These are phyloP conservation scores for Amanita exitialis DNA, from an alignment of 768 basidiomycete species.

Conservation along the genomic window DNA sequence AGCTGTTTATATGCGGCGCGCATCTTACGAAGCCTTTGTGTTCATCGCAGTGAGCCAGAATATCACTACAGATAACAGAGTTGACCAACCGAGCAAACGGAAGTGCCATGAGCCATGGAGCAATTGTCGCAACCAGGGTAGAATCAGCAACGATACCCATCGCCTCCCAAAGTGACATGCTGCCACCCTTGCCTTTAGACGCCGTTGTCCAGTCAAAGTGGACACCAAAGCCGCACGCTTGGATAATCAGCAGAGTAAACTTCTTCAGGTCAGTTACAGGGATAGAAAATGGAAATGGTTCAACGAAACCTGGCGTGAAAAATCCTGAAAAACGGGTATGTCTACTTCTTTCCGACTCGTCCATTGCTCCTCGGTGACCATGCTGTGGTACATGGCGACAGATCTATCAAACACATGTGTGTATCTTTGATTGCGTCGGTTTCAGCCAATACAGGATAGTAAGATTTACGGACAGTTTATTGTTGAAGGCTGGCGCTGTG, in stretches of 20 bases:
- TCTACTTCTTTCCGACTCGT: slow-evolving; percentile 9
- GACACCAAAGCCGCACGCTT: slow-evolving; percentile 8
- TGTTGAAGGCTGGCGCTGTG: slow-evolving; percentile 27
- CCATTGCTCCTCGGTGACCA: slow-evolving; percentile 23
- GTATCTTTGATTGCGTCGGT: slow-evolving; percentile 16
- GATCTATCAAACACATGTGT: slow-evolving; percentile 26
- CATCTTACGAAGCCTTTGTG: slow-evolving; percentile 2
- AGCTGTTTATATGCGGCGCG: not conserved
- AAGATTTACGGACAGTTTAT: slow-evolving; percentile 15
- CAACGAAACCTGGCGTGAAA: slow-evolving; percentile 21
- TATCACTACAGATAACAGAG: not conserved
- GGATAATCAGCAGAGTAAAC: slow-evolving; percentile 7
- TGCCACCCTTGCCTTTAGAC: not conserved
- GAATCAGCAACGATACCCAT: slow-evolving; percentile 4
- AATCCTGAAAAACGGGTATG: slow-evolving; percentile 15
- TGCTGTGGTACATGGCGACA: slow-evolving; percentile 20
- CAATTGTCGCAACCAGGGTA: not conserved
- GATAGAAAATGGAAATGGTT: not conserved
- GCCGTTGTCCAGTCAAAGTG: slow-evolving; percentile 3
- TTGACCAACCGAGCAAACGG: not conserved
- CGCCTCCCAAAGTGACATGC: slow-evolving; percentile 7
- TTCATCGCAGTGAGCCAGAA: not conserved
- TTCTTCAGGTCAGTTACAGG: not conserved
- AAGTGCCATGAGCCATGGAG: not conserved
- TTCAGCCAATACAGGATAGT: slow-evolving; percentile 1